phyloP scores from a whole-genome alignment of 495 filamentous ascomycete species.

The Penicillium tannophilum region DNA sequence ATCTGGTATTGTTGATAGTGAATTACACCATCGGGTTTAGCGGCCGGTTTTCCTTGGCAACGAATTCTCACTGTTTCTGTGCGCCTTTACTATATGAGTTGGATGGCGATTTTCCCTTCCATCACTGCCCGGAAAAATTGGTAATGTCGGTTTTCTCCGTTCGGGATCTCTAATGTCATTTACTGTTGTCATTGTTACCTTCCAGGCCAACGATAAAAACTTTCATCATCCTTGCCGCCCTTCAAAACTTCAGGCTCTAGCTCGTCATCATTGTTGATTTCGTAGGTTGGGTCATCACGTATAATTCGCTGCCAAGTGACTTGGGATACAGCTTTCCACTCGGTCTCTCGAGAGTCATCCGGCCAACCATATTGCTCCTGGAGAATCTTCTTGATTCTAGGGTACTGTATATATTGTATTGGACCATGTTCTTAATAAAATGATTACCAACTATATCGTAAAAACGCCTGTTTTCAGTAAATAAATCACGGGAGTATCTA shows the following conservation, averaged over 20 bases:
- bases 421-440: not conserved
- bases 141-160: no score
- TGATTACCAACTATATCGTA: not conserved
- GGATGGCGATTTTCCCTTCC: no score
- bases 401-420: not conserved
- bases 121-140: no score
- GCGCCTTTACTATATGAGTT: no score
- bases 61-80: no score
- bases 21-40: no score
- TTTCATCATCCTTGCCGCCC: no score
- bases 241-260: not conserved
- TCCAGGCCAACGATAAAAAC: no score
- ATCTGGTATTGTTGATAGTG: no score
- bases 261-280: not conserved
- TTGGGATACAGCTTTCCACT: conserved; percentile 3
- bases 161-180: no score
- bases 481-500: not conserved
- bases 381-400: conserved; percentile 1
- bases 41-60: no score
- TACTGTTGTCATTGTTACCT: no score
- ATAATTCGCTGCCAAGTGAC: conserved; percentile 3
- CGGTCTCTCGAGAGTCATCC: not conserved
- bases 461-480: not conserved
- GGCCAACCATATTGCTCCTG: conserved; percentile 3
- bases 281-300: not conserved